phyloP scores from a whole-genome alignment of 2,329 filamentous ascomycete species.

The Xylaria sp. region DNA sequence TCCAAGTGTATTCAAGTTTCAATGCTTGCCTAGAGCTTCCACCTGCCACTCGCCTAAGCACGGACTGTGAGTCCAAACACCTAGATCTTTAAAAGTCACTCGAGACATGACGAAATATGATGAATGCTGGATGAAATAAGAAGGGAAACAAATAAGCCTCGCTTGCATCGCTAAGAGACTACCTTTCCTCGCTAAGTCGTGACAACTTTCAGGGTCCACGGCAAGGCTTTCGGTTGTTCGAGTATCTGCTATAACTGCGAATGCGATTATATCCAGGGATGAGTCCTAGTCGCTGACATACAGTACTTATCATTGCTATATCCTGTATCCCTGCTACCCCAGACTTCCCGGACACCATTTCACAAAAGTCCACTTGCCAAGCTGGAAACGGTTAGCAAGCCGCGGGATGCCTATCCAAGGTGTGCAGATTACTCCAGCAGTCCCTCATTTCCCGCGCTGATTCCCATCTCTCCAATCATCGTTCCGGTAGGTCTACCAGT shows the following conservation, averaged over 20 bases:
- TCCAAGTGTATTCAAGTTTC: neutral
- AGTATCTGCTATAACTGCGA: slow-evolving; percentile 2
- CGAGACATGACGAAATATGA: neutral
- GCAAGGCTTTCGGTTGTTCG: slow-evolving; percentile 1
- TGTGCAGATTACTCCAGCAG: slow-evolving; percentile 40
- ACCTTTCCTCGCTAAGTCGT: neutral
- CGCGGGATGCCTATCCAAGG: slow-evolving; percentile 42
- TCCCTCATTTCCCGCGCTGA: slow-evolving; percentile 12
- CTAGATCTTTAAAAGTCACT: neutral
- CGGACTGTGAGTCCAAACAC: neutral
- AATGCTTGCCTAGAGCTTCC: neutral
- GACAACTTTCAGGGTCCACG: neutral
- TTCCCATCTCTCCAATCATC: slow-evolving; percentile 26
- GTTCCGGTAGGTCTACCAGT: slow-evolving; percentile 3
- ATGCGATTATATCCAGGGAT: slow-evolving; percentile 19
- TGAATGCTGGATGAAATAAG: neutral
- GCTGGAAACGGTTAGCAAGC: slow-evolving; percentile 37
- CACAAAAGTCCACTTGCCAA: slow-evolving; percentile 33
- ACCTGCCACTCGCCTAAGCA: neutral
- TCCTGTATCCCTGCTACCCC: slow-evolving; percentile 47
- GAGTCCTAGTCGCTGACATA: neutral
- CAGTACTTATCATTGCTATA: slow-evolving; percentile 15
- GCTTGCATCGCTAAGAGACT: neutral
- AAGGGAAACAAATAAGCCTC: neutral
- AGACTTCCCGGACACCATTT: slow-evolving; percentile 44